A percentile compares a stretch with the other conserved stretches of the same genome.
Evolutionary conservation across 495 filamentous ascomycete species (phyloP).

Genomic region (Neurospora terricola): DNA sequence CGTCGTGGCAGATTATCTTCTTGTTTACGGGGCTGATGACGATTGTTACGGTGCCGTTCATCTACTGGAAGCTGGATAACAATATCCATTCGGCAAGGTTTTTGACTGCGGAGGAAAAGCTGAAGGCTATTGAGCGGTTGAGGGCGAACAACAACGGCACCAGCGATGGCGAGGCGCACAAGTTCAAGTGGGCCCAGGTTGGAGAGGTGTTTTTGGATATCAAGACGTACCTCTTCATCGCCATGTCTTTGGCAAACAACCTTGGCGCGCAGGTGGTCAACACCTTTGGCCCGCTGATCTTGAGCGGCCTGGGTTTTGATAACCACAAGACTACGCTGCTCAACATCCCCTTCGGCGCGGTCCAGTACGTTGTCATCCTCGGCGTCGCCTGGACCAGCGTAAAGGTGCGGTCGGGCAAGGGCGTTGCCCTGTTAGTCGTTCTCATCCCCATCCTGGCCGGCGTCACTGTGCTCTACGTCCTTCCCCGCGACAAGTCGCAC

Average conservation of each 20-base stretch:
- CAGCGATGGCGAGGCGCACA: slow-evolving; percentile 11
- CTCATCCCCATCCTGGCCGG: slow-evolving; percentile 48
- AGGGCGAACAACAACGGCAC: slow-evolving; percentile 49
- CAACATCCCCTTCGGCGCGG: slow-evolving; percentile 52
- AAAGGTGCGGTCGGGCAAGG: slow-evolving; percentile 33
- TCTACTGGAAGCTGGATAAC: slow-evolving; percentile 44
- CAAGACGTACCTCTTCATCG: slow-evolving; percentile 39
- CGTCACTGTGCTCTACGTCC: slow-evolving; percentile 43
- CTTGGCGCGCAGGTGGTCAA: slow-evolving; percentile 52
- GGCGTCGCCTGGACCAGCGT: slow-evolving; percentile 43
- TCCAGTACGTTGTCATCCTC: slow-evolving; percentile 48
- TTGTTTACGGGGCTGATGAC: slow-evolving; percentile 50
- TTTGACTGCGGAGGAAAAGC: slow-evolving; percentile 38
- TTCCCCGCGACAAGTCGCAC: slow-evolving; percentile 32
- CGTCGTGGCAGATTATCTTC: slow-evolving; percentile 60
- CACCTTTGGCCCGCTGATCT: slow-evolving; percentile 50
- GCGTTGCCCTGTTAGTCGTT: slow-evolving; percentile 40
- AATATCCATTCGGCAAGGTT: slow-evolving; percentile 43
- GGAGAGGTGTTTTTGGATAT: slow-evolving; percentile 31
- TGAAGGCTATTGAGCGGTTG: slow-evolving; percentile 33
- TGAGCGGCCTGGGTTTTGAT: slow-evolving; percentile 50
- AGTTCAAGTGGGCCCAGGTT: slow-evolving; percentile 40
- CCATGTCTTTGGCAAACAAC: slow-evolving; percentile 49
- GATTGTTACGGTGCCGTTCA: slow-evolving; percentile 37
- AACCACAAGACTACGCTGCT: slow-evolving; percentile 50